phyloP scores from a whole-genome alignment of 2,329 filamentous ascomycete genomes.

The Colletotrichum siamense region DNA sequence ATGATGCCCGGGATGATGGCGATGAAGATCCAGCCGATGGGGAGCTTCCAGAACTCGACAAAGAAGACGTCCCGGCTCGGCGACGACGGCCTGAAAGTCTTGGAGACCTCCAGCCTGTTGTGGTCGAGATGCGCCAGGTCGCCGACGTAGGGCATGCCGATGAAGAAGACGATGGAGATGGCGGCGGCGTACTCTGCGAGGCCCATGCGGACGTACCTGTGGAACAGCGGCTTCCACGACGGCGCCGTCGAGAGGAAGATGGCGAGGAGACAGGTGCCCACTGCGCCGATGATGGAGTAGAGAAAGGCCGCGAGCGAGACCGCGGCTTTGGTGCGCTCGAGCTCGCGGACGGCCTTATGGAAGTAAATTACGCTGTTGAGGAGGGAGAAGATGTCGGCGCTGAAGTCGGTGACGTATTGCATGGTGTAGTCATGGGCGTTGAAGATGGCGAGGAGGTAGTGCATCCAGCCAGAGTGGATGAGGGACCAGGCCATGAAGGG shows the following conservation, averaged over 20 bases:
- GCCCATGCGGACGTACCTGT: constrained; percentile 65
- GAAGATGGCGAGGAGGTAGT: constrained; percentile 67
- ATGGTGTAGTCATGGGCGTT: constrained; percentile 76
- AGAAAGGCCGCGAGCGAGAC: constrained; percentile 68
- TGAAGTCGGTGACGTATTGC: constrained; percentile 72
- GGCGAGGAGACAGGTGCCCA: constrained; percentile 68
- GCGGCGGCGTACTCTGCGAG: constrained; percentile 69
- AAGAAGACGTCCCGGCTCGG: constrained; percentile 62
- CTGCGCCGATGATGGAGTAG: constrained; percentile 68
- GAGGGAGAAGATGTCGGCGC: constrained; percentile 70
- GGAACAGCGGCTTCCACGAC: constrained; percentile 66
- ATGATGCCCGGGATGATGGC: constrained; percentile 68
- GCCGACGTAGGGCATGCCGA: constrained; percentile 65
- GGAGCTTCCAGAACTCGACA: constrained; percentile 68
- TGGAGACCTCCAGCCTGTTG: constrained; percentile 60
- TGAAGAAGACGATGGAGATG: constrained; percentile 70
- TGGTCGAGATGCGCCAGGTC: constrained; percentile 65
- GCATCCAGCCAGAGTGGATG: constrained; percentile 71
- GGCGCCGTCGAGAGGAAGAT: constrained; percentile 67
- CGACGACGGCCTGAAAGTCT: constrained; percentile 60
- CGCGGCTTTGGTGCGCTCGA: constrained; percentile 61
- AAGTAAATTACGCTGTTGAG: constrained; percentile 74
- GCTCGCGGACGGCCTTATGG: constrained; percentile 69
- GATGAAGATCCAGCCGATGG: constrained; percentile 63
- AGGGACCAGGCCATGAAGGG: constrained; percentile 72